Percentiles rank a stretch among this genome's conserved stretches.
phyloP scores from a whole-genome alignment of 2,329 filamentous ascomycete genomes.

The Diaporthe sp. region DNA sequence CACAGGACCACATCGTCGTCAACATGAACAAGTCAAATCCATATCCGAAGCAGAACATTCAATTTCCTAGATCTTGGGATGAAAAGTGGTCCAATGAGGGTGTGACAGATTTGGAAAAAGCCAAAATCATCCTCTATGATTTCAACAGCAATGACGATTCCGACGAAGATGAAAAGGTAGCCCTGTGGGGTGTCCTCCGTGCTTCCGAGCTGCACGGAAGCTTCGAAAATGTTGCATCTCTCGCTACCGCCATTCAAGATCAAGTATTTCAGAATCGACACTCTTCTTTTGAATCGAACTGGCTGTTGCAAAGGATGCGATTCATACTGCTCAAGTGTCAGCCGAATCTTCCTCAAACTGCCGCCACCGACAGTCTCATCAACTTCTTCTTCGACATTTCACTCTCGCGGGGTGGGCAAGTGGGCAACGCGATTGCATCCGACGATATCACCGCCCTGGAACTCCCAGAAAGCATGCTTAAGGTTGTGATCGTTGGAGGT shows the following conservation, averaged over 20 bases:
- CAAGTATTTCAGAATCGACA: conserved; percentile 50
- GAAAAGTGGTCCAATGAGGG: not conserved
- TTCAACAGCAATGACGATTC: not conserved
- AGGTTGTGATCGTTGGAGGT: conserved; percentile 51
- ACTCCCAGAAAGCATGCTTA: conserved; percentile 49
- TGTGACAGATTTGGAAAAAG: not conserved
- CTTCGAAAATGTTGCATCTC: conserved; percentile 42
- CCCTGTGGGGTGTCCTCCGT: not conserved
- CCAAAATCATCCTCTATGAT: not conserved
- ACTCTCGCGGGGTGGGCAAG: conserved; percentile 46
- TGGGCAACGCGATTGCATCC: conserved; percentile 44
- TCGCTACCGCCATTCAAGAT: conserved; percentile 49
- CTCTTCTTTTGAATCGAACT: conserved; percentile 48
- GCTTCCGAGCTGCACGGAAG: not conserved
- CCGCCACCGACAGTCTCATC: conserved; percentile 46
- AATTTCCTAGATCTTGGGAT: not conserved
- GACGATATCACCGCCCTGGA: conserved; percentile 44
- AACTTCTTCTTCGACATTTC: conserved; percentile 56
- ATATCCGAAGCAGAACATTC: not conserved
- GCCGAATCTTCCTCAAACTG: conserved; percentile 45
- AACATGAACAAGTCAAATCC: not conserved
- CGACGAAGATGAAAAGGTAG: not conserved
- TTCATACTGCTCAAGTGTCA: conserved; percentile 52
- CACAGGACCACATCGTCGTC: not conserved
- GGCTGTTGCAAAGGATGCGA: conserved; percentile 51